Evolutionary conservation across 1,284 basidiomycete species (phyloP).

Genomic region (Pseudomicrostroma phylloplanum): DNA sequence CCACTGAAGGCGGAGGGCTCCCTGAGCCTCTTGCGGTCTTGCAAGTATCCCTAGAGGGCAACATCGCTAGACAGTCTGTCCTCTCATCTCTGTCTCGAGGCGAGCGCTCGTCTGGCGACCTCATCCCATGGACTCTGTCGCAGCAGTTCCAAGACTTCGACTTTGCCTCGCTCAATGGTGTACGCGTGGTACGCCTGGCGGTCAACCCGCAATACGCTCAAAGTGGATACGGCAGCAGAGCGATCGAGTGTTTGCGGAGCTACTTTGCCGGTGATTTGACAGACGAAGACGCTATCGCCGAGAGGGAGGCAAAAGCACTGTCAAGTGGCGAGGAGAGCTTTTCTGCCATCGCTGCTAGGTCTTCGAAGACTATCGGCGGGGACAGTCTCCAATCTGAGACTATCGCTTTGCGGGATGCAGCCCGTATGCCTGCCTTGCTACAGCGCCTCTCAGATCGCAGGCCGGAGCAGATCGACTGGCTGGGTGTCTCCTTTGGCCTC

Average conservation of each 20-base stretch:
- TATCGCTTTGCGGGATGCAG: constrained; percentile 65
- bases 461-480: constrained; percentile 85
- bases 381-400: constrained; percentile 22
- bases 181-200: constrained; percentile 84
- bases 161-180: constrained; percentile 83
- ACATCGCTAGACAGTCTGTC: constrained; percentile 78
- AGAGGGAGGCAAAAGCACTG: constrained; percentile 53
- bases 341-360: constrained; percentile 13
- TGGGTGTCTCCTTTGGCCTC: constrained; percentile 93
- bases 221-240: constrained; percentile 96
- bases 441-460: constrained; percentile 82
- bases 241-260: constrained; percentile 74
- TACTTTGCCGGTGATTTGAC: constrained; percentile 86
- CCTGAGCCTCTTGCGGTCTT: constrained; percentile 76
- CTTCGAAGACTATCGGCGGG: constrained; percentile 1
- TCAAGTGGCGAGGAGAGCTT: constrained; percentile 16
- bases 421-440: constrained; percentile 84
- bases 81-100: constrained; percentile 77
- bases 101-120: constrained; percentile 79
- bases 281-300: constrained; percentile 59
- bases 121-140: constrained; percentile 94
- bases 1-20: constrained; percentile 24
- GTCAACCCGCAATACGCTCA: constrained; percentile 88
- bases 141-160: constrained; percentile 95
- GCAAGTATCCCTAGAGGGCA: constrained; percentile 83